Base-by-base conservation (phyloP, 306 rosid species). In the Oemleria cerasiformis region DNA sequence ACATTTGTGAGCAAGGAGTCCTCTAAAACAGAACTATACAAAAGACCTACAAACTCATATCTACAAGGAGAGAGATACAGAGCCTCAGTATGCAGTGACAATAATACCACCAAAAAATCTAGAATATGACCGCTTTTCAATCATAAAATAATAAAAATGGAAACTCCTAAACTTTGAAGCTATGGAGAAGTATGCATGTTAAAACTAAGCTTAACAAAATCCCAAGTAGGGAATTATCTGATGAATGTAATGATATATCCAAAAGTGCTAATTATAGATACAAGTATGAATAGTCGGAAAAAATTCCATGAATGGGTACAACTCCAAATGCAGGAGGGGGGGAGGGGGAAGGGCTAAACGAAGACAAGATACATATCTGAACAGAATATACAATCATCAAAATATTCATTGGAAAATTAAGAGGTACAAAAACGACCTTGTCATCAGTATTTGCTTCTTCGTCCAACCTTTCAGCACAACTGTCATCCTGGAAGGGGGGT, bases 381-480 rank as follows among this genome's bases (percentile, higher is more conserved):
- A 36, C 21, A 19, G 62, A 17, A n/a, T n/a, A 23, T 48, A 15
- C 36, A 4, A 41, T 13, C 20, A 20, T 38, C 38, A 59, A 17
- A 30, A 61, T 53, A 71, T 58, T 23, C 53, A 30, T 70, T 25
- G 54, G 41, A n/a, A 54, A 0, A 63, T 67, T 19, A 65, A 48
- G 40, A 34, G 34, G 50, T 5, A 8, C 34, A 48, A 36, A 36
- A 41, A 58, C 23, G 85, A 88, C 97, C 92, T 36, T 63, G 55
- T 77, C 68, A 45, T 65, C 36, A 65, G n/a, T 48, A 41, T 62
- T 73, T 14, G 42, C 70, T 55, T 73, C 76, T 66, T 75, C 86
- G 63, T 83, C 59, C 68, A 80, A 50, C 68, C 71, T 79, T 67
- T 71, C 81, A 49, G 61, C 79, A 19, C 63, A 70, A 65, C 71